These are phyloP conservation scores for Auriscalpium orientale DNA, from an alignment of 768 basidiomycete species.

Conservation along the genomic window DNA sequence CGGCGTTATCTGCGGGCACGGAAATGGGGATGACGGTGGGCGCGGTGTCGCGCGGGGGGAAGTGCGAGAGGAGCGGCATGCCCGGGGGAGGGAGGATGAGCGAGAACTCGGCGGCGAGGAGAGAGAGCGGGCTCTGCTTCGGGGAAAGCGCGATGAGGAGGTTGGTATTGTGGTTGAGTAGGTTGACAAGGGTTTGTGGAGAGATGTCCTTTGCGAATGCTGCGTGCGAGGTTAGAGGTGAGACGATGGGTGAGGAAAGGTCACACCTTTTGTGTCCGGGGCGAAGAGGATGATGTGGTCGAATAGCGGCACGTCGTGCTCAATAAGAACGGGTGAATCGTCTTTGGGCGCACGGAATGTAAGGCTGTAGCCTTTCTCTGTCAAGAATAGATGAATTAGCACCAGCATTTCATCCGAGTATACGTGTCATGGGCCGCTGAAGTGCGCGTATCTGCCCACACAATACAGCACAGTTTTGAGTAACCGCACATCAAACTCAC, in stretches of 20 bases:
- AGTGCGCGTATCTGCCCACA: too few species aligned
- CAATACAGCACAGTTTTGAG: not conserved
- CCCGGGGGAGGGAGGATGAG: constrained; percentile 82
- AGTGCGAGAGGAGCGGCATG: constrained; percentile 79
- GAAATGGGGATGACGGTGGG: constrained; percentile 60
- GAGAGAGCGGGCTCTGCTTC: constrained; percentile 63
- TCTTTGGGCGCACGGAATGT: constrained; percentile 84
- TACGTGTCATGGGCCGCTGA: too few species aligned
- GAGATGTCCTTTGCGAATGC: constrained; percentile 69
- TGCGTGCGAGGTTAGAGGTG: constrained; percentile 20
- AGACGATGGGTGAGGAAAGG: not conserved
- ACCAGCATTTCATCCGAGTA: not conserved
- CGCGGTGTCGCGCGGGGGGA: constrained; percentile 63
- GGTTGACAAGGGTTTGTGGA: constrained; percentile 70
- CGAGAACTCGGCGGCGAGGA: constrained; percentile 87
- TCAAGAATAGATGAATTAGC: not conserved
- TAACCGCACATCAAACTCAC: constrained; percentile 32
- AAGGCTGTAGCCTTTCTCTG: constrained; percentile 78
- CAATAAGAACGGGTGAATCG: constrained; percentile 52
- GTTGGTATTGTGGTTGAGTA: constrained; percentile 69
- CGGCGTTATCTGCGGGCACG: constrained; percentile 33
- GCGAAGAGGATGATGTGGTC: constrained; percentile 84
- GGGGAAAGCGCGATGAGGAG: constrained; percentile 76
- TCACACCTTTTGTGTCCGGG: constrained; percentile 78
- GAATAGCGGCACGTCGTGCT: constrained; percentile 69